These are phyloP conservation scores for Termitomyces sp. DNA, from an alignment of 768 basidiomycete species.

Conservation along the genomic window DNA sequence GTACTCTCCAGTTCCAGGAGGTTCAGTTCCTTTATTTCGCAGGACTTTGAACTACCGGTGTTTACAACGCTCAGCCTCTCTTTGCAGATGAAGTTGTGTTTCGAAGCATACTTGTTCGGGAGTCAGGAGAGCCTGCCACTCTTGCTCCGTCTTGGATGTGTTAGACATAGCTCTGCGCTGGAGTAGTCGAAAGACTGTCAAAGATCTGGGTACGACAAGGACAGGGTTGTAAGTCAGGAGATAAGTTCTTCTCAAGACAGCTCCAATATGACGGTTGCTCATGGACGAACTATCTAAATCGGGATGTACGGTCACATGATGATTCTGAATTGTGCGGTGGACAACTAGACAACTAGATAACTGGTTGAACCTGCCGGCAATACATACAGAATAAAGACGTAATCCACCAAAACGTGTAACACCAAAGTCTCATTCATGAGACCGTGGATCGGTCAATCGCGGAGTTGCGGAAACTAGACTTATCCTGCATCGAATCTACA, in stretches of 20 bases:
- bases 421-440: slow-evolving; percentile 8
- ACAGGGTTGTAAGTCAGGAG: slow-evolving; percentile 2
- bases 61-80: neutral
- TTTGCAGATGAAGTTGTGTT: neutral
- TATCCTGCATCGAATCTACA: slow-evolving; percentile 84
- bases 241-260: slow-evolving; percentile 4
- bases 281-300: neutral
- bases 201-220: neutral
- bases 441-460: slow-evolving; percentile 41
- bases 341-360: no score
- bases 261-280: slow-evolving; percentile 7
- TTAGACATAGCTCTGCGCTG: slow-evolving; percentile 30
- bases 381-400: neutral
- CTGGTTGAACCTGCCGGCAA: neutral
- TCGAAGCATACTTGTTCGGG: slow-evolving; percentile 62
- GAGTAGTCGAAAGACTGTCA: neutral
- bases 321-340: no score
- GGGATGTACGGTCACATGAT: neutral
- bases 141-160: slow-evolving; percentile 55
- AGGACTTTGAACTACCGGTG: slow-evolving; percentile 70
- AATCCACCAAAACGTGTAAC: neutral
- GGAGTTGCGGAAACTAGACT: slow-evolving; percentile 75
- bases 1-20: slow-evolving; percentile 72
- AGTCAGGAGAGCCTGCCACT: slow-evolving; percentile 80
- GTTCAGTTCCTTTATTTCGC: slow-evolving; percentile 84